Base-by-base conservation (phyloP, 257 asterid species). In the Gentiana macrophylla region DNA sequence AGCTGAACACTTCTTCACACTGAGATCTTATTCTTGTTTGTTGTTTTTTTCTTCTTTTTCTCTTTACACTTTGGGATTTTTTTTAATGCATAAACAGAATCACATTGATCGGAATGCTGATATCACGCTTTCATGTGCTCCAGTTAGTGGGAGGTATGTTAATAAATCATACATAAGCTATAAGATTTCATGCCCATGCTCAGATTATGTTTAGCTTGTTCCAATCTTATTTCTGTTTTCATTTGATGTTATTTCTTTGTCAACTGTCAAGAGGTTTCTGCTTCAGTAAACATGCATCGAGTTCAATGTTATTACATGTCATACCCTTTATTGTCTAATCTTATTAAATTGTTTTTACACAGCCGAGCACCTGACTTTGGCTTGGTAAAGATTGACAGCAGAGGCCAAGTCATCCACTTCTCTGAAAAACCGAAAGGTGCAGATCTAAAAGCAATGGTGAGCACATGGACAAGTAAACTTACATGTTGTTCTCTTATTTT, bases 291-390 rank as follows among this genome's bases (percentile, higher is more conserved):
- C 2, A 60, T 36, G 15, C 8, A 44, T 43, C 8, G 2, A n/a
- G n/a, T 11, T 56, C 49, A 56, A 37, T 32, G 24, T 15, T 15
- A 15, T 15, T 15, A 35, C 3, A 35, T 32, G 6, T 15, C 32
- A 12, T 33, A 35, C 4, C 13, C 9, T 36, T 46, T 32, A 35
- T 34, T n/a, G 8, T 52, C 13, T 43, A 15, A 61, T 35, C 11
- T 15, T 11, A 6, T 37, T 69, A 55, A 36, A 55, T 55, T 56
- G 38, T 61, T 63, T 62, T 41, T 61, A 67, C 57, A 71, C 84
- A 92, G 95, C 63, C 99, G 97, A 63, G 97, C 97, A 32, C 81
- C 97, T 1, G 80, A 83, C 6, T 88, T 74, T 66, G 99, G 99
- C 50, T 71, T 92, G 71, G 94, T 92, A 66, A 92, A 85, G 77